Conservation (phyloP, 331 rosid species). For the Acacia pycnantha region DNA sequence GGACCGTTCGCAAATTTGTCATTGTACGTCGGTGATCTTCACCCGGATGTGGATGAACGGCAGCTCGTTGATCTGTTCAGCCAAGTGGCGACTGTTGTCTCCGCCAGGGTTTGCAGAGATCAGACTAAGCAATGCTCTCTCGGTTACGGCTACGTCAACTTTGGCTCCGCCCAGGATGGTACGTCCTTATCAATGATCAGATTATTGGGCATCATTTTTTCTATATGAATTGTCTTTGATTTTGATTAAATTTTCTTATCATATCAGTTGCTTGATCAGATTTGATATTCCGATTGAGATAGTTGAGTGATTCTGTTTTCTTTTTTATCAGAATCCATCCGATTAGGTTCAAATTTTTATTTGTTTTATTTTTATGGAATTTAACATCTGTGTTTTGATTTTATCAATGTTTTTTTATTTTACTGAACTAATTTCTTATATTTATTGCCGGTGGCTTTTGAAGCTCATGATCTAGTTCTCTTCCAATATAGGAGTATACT, state of each 20-base stretch:
- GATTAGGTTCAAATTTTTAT: background rate
- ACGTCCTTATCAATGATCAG: background rate
- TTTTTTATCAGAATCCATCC: background rate
- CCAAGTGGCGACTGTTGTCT: conserved; percentile 53
- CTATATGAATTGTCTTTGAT: background rate
- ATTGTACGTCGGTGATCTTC: conserved; percentile 89
- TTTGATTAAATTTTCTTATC: background rate
- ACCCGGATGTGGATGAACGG: conserved; percentile 60
- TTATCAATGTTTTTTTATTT: background rate
- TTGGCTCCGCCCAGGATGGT: conserved; percentile 65
- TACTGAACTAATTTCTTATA: background rate
- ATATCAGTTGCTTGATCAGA: background rate
- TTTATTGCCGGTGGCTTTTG: background rate
- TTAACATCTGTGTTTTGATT: background rate
- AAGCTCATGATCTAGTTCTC: background rate
- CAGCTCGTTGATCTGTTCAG: conserved; percentile 69
- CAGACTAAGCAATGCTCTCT: conserved; percentile 62
- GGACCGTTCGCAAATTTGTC: conserved; percentile 50
- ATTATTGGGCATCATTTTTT: background rate
- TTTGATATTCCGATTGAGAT: background rate
- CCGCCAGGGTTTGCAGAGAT: conserved; percentile 88
- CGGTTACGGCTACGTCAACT: conserved; percentile 85
- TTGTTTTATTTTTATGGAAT: background rate
- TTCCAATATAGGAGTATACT: background rate
- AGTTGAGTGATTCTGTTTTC: background rate